Base-by-base conservation (phyloP, 192 early-diverging fungal species). In the Geranomyces michiganensis region DNA sequence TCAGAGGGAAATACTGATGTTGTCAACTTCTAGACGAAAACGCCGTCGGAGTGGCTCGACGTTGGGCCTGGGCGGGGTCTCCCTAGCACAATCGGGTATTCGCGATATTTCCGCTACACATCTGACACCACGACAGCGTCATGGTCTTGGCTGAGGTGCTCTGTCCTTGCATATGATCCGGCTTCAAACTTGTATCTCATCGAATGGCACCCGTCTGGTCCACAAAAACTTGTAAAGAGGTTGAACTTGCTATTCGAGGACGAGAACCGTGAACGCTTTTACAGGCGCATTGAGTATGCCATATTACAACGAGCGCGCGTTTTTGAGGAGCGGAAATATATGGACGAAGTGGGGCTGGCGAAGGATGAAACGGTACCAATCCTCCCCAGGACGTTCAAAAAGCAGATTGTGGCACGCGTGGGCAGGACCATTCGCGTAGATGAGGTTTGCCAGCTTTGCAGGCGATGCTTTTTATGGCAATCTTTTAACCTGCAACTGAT, bases 161-260 rank as follows among this genome's bases (percentile, higher is more conserved):
- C 13, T 6, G 78, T 79, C 19, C 24, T 70, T 13, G 71, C 74
- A 7, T 78, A 78, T 45, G 75, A 79, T 44, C 26, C 26, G 1
- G 60, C 36, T 1, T 49, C 22, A 1, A 24, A 78, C n/a, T 21
- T 71, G 49, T 79, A 70, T 69, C n/a, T 66, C 33, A 77, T 79
- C 27, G 56, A 77, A 62, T 79, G 74, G 74, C 43, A 46, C 8
- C 65, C 65, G 17, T 49, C 59, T 19, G 44, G 65, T 19, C 53
- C 60, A 7, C 66, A 74, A 32, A 79, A 79, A 46, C 61, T 31
- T 15, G 78, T 79, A 0, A 36, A 53, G 14, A 22, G 78, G 26
- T 67, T 79, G 21, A 79, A 79, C 53, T 51, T 79, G 14, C n/a
- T 76, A 15, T 79, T 79, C 69, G 64, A 64, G 24, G 70, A 44